Conservation (phyloP, 148 eudicot genomes). For the Fallopia convolvulus region DNA sequence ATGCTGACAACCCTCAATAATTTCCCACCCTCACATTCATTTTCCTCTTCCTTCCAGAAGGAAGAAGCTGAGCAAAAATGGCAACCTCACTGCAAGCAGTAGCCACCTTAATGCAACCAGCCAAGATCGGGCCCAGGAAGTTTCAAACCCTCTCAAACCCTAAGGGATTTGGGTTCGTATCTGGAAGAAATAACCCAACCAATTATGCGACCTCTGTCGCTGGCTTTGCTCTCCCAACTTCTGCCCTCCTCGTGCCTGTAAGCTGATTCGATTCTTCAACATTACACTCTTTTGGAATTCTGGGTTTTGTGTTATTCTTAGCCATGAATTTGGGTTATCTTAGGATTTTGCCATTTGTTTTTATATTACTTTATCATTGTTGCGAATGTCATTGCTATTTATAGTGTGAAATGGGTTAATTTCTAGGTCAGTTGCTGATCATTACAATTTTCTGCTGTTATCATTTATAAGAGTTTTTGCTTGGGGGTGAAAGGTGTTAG, state of each 20-base stretch:
- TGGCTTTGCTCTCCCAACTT: conserved; percentile 4
- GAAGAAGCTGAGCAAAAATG: conserved; percentile 10
- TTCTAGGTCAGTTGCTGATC: not conserved
- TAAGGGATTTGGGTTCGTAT: conserved; percentile 3
- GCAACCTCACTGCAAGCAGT: conserved; percentile 20
- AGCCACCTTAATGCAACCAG: conserved; percentile 19
- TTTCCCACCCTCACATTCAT: not conserved
- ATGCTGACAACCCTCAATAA: conserved; percentile 1
- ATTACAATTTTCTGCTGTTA: not conserved
- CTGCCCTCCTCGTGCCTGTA: conserved; percentile 5
- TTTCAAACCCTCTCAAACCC: not conserved
- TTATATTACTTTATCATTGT: not conserved
- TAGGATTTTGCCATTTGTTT: not conserved
- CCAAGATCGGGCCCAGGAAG: conserved; percentile 15
- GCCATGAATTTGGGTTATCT: not conserved
- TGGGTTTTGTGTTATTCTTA: not conserved
- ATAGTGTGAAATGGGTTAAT: not conserved
- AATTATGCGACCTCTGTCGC: not conserved
- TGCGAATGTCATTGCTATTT: not conserved
- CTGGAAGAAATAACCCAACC: not conserved
- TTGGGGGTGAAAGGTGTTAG: not conserved
- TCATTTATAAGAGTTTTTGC: not conserved
- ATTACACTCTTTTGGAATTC: not conserved
- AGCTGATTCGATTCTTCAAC: not conserved
- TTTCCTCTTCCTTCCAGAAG: not conserved